Evolutionary conservation across 495 filamentous ascomycete genomes (phyloP).

Genomic region (Talaromyces stipitatus): DNA sequence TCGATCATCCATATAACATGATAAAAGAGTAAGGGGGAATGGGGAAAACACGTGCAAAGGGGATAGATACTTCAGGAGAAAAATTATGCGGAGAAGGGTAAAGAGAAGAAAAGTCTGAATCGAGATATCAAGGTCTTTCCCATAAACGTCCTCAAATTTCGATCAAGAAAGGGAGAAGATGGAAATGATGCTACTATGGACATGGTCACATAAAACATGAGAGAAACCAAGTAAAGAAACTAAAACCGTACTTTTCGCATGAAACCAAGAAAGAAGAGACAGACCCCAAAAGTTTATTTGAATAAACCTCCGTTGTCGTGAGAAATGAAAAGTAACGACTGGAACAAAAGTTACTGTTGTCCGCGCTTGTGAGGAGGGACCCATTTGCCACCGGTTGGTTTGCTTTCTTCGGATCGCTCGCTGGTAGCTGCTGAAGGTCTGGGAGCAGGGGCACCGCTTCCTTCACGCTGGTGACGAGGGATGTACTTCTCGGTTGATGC

Average conservation of each 20-base stretch:
- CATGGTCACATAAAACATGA: constrained; percentile 2
- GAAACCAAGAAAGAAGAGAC: background rate
- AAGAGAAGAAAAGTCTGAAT: background rate
- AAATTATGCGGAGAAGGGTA: background rate
- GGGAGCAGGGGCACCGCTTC: constrained; percentile 20
- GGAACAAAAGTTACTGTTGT: constrained; percentile 4
- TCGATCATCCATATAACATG: background rate
- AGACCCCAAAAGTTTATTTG: background rate
- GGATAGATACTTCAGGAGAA: no score
- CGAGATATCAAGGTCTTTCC: background rate
- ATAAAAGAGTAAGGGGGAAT: background rate
- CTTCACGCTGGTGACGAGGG: constrained; percentile 31
- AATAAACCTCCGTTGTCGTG: background rate
- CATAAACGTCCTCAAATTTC: background rate
- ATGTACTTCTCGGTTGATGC: constrained; percentile 24
- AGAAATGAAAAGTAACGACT: no score
- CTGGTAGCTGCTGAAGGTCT: constrained; percentile 4
- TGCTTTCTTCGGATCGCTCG: constrained; percentile 29
- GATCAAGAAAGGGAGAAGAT: background rate
- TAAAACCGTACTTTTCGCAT: constrained; percentile 4
- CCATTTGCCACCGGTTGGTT: constrained; percentile 27
- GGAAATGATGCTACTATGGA: constrained; percentile 3
- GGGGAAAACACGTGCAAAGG: no score
- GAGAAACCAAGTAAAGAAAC: background rate
- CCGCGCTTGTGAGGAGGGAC: constrained; percentile 39